A percentile compares a stretch with the other conserved stretches of the same genome.
Conservation (phyloP, 164 flowering plant species). For the Vitis riparia region DNA sequence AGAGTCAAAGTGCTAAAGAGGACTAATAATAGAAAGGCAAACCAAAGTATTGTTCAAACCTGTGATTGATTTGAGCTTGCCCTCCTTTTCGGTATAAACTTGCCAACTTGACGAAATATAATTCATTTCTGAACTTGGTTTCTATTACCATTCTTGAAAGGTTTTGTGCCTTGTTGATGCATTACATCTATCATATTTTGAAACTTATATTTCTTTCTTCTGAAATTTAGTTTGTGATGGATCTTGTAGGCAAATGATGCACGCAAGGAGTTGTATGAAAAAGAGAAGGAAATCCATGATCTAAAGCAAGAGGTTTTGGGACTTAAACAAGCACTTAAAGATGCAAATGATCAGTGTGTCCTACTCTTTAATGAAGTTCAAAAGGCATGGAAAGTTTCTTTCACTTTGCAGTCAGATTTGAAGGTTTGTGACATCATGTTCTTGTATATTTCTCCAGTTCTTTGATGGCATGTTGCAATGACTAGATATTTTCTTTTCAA, state of each 20-base stretch:
- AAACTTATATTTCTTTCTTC: background rate
- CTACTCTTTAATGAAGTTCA: conserved; percentile 92
- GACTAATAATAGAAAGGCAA: too few relatives aligned
- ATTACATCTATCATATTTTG: too few relatives aligned
- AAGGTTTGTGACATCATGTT: conserved; percentile 51
- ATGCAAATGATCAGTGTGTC: conserved; percentile 86
- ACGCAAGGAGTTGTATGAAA: conserved; percentile 76
- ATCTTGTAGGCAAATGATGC: conserved; percentile 89
- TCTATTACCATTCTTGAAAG: background rate
- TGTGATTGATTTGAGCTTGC: too few relatives aligned
- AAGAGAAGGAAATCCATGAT: conserved; percentile 75
- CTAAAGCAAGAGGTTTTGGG: conserved; percentile 74
- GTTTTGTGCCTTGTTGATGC: background rate
- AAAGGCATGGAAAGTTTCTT: conserved; percentile 96
- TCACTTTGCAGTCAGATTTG: conserved; percentile 78
- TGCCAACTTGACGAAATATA: too few relatives aligned
- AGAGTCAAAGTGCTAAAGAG: too few relatives aligned
- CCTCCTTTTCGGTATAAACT: too few relatives aligned
- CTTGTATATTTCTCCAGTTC: conserved; percentile 11
- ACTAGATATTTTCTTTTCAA: background rate
- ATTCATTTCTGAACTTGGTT: background rate
- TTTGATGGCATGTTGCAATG: background rate
- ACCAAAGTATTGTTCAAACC: too few relatives aligned
- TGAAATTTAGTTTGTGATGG: conserved; percentile 1
- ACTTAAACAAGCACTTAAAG: conserved; percentile 67